Conservation (phyloP, 1,139 yeast species). For the Saccharomycopsis phalli region DNA sequence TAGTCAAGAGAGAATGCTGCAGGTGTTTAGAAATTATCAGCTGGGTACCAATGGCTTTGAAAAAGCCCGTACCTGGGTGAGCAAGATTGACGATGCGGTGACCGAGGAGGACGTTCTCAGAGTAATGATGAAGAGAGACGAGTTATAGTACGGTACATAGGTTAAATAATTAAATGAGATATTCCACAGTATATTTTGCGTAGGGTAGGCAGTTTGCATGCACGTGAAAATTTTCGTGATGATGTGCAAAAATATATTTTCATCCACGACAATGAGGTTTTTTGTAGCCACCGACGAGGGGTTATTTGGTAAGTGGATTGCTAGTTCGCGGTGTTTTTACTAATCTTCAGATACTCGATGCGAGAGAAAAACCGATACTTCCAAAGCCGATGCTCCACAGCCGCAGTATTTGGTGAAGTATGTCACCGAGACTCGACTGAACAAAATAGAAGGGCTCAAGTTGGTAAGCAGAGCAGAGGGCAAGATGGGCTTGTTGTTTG, state of each 20-base stretch:
- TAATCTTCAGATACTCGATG: conserved; percentile 39
- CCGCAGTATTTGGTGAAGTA: conserved; percentile 39
- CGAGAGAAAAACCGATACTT: conserved; percentile 58
- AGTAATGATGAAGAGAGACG: no score
- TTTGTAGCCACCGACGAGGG: conserved; percentile 47
- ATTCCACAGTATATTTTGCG: no score
- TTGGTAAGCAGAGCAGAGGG: conserved; percentile 9
- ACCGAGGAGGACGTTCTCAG: no score
- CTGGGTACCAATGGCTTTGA: conserved; percentile 66
- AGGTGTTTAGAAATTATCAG: conserved; percentile 68
- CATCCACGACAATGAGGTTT: no score
- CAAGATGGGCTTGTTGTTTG: conserved; percentile 5
- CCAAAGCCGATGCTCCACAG: conserved; percentile 48
- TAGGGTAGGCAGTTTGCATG: no score
- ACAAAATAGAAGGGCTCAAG: conserved; percentile 16
- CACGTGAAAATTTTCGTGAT: no score
- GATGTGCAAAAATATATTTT: no score
- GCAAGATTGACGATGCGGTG: conserved; percentile 58
- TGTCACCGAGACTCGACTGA: conserved; percentile 2
- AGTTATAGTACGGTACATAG: no score
- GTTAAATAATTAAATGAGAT: no score
- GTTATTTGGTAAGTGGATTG: conserved; percentile 29
- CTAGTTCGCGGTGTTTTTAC: background rate
- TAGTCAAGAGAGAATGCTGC: conserved; percentile 48
- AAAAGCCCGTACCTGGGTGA: conserved; percentile 56